Evolutionary conservation across 2,329 filamentous ascomycete species (phyloP).

Genomic region (Penicillium frequentans): DNA sequence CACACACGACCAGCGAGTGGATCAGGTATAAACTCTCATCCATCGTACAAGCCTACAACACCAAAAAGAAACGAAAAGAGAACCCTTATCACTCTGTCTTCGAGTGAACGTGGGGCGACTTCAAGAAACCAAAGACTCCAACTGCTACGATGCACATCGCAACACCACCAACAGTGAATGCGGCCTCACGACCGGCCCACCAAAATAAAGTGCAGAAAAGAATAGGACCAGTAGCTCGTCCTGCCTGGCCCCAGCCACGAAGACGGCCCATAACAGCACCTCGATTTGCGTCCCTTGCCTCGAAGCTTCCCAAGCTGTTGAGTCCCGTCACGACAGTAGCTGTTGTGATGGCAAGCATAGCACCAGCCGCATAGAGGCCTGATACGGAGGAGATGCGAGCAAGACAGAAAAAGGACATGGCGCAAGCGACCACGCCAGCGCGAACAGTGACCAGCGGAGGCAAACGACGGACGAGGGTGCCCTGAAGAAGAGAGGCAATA

Average conservation of each 20-base stretch:
- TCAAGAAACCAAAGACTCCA: slow-evolving; percentile 70
- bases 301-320: slow-evolving; percentile 88
- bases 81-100: slow-evolving; percentile 6
- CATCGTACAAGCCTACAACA: background rate
- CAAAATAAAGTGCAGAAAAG: slow-evolving; percentile 95
- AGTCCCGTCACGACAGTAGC: slow-evolving; percentile 93
- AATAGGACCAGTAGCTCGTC: slow-evolving; percentile 80
- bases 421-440: slow-evolving; percentile 73
- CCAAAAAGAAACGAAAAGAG: background rate
- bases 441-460: slow-evolving; percentile 78
- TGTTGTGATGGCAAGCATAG: slow-evolving; percentile 82
- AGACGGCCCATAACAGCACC: slow-evolving; percentile 85
- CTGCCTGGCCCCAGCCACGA: slow-evolving; percentile 78
- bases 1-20: background rate
- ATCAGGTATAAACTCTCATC: background rate
- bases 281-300: slow-evolving; percentile 75
- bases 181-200: slow-evolving; percentile 90
- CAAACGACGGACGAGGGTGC: slow-evolving; percentile 82
- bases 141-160: slow-evolving; percentile 75
- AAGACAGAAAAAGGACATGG: slow-evolving; percentile 77
- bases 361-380: slow-evolving; percentile 77
- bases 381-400: slow-evolving; percentile 65
- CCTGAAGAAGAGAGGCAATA: slow-evolving; percentile 88
- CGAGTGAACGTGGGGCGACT: slow-evolving; percentile 52
- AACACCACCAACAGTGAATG: slow-evolving; percentile 76